Base-by-base conservation (phyloP, 2,329 filamentous ascomycete genomes). In the Talaromyces sp. region DNA sequence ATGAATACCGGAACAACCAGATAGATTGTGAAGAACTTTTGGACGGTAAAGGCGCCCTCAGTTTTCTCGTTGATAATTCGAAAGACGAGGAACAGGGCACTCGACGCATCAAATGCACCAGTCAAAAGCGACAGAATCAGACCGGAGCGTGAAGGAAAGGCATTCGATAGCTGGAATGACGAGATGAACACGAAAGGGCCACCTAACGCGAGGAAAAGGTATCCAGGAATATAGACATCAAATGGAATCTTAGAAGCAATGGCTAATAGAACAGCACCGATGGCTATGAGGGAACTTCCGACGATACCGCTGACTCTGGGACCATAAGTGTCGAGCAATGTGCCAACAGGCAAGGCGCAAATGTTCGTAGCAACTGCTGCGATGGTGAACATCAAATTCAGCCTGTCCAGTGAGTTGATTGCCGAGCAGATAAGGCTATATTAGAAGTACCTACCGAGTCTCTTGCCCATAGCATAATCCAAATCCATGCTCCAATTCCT, bases 351-450 rank as follows among this genome's bases (percentile, higher is more conserved):
- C 7, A 97, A 83, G 13, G 93, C 93, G 47, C 88, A 91, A 13
- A 96, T 90, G 72, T 97, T 97, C 45, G 93, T 96, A 7, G 87
- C 90, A 10, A 96, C 92, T 14, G 92, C 93, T 13, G 93, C 93
- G 47, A 93, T 85, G 6, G 92, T 96, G 82, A 97, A 97, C 91
- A 96, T 96, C 69, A 97, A 81, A 75, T 97, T 97, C 64, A 97
- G 84, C 66, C 82, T 83, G 22, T 16, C 35, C 33, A 16, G 39
- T 72, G 62, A 70, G 66, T 57, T 22, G 2, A 43, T 0, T 27
- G 10, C n/a, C n/a, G 33, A 4, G 3, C 8, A 39, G 3, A 16
- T 45, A 60, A 22, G 9, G 3, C 24, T 8, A 14, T 2, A 2
- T 31, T 27, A 22, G 6, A 37, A 13, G n/a, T 16, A 22, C 65